Conservation (phyloP, 306 rosid species). For the Vigna mungo region DNA sequence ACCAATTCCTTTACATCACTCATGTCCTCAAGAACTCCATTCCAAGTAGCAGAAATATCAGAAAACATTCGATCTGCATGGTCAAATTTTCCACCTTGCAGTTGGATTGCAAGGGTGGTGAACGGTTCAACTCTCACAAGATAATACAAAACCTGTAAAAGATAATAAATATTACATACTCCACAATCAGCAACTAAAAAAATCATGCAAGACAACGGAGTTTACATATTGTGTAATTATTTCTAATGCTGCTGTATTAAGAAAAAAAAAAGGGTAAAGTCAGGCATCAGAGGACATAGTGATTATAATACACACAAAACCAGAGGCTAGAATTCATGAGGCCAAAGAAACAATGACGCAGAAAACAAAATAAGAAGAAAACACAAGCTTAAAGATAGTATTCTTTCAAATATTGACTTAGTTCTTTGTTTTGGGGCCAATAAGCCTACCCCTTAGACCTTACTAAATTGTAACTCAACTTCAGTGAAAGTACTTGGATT, state of each 20-base stretch:
- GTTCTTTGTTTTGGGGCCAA: conserved; percentile 1
- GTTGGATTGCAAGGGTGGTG: conserved; percentile 93
- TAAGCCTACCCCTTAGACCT: conserved; percentile 6
- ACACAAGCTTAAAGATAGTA: neutral
- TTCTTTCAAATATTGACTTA: conserved; percentile 18
- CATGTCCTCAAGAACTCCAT: conserved; percentile 97
- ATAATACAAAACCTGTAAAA: conserved; percentile 88
- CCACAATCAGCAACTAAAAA: conserved; percentile 28
- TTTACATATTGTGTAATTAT: conserved; percentile 22
- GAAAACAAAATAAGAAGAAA: conserved; percentile 28
- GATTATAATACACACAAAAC: conserved; percentile 32
- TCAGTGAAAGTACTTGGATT: conserved; percentile 14
- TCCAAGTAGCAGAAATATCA: conserved; percentile 92
- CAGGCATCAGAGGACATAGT: conserved; percentile 25
- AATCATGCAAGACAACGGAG: conserved; percentile 31
- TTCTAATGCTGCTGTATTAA: conserved; percentile 6
- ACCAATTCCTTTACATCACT: conserved; percentile 99
- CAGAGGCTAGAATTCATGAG: conserved; percentile 17
- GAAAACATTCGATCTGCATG: conserved; percentile 99
- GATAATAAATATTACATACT: conserved; percentile 39
- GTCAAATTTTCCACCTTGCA: conserved; percentile 99
- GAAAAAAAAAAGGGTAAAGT: conserved; percentile 6
- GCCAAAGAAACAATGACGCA: conserved; percentile 1
- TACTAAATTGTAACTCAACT: neutral
- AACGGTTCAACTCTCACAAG: conserved; percentile 98